These are phyloP conservation scores for Cyclotella kingstonii DNA, from an alignment of 108 stramenopile species.

Conservation along the genomic window DNA sequence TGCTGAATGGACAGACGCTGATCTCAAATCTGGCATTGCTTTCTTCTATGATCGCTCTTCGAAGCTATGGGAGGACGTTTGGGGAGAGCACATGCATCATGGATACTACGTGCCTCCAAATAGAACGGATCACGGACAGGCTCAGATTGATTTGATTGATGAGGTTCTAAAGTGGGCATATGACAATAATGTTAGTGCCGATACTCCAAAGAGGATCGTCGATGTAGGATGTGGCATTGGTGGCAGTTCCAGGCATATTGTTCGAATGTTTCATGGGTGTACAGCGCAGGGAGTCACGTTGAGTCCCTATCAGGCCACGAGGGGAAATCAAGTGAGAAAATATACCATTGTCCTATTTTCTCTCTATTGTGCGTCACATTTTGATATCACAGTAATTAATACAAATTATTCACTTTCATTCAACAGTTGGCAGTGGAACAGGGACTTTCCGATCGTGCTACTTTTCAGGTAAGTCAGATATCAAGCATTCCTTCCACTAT, in stretches of 20 bases:
- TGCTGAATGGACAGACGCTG: slow-evolving; percentile 69
- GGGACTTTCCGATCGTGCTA: slow-evolving; percentile 63
- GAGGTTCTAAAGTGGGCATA: slow-evolving; percentile 86
- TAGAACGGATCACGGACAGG: slow-evolving; percentile 76
- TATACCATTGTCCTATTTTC: neutral
- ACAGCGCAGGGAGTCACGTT: slow-evolving; percentile 85
- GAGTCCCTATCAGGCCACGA: slow-evolving; percentile 88
- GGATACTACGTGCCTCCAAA: slow-evolving; percentile 84
- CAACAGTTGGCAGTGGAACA: slow-evolving; percentile 66
- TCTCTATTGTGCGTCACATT: neutral
- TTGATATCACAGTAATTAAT: neutral
- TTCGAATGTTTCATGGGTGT: slow-evolving; percentile 62
- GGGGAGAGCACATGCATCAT: slow-evolving; percentile 92
- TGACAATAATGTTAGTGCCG: slow-evolving; percentile 28
- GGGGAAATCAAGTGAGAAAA: slow-evolving; percentile 67
- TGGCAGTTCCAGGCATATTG: slow-evolving; percentile 88
- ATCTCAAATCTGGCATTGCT: slow-evolving; percentile 93
- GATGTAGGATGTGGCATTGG: slow-evolving; percentile 97
- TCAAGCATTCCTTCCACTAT: neutral
- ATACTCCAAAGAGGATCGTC: slow-evolving; percentile 41
- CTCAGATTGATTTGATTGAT: slow-evolving; percentile 93
- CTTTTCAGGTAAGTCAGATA: slow-evolving; percentile 56
- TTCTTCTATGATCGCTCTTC: slow-evolving; percentile 93
- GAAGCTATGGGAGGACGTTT: slow-evolving; percentile 93
- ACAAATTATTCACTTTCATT: neutral